phyloP scores from a whole-genome alignment of 1,284 basidiomycete species.

The Anthracocystis setariae region DNA sequence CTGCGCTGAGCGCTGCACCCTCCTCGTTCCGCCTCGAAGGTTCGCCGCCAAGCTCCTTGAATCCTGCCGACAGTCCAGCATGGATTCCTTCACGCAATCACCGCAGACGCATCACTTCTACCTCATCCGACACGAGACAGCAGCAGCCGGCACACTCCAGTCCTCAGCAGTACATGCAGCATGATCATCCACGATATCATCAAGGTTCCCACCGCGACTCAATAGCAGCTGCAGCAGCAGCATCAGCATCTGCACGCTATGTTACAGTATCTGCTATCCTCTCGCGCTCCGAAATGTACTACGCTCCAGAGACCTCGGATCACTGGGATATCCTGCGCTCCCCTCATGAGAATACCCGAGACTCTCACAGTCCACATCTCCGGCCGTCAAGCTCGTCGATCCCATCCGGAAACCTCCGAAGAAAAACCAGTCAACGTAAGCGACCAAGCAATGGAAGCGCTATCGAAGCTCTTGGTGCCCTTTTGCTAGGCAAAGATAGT shows the following conservation, averaged over 20 bases:
- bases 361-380: background rate
- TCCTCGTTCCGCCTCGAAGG: slow-evolving; percentile 33
- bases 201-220: too few relatives aligned
- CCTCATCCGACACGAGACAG: background rate
- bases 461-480: slow-evolving; percentile 61
- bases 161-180: too few relatives aligned
- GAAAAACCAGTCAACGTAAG: slow-evolving; percentile 25
- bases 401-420: slow-evolving; percentile 9
- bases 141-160: background rate
- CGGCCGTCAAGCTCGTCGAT: slow-evolving; percentile 5
- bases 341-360: slow-evolving; percentile 7
- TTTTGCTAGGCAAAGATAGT: slow-evolving; percentile 57
- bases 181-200: too few relatives aligned
- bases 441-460: slow-evolving; percentile 60
- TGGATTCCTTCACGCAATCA: background rate
- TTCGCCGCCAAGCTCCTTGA: slow-evolving; percentile 26
- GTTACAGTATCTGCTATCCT: slow-evolving; percentile 60
- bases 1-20: slow-evolving; percentile 24
- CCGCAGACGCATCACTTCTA: background rate
- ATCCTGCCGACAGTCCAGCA: background rate
- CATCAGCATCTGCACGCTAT: slow-evolving; percentile 33
- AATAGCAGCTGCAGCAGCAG: background rate
- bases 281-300: slow-evolving; percentile 54
- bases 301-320: slow-evolving; percentile 25
- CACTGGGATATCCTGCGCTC: slow-evolving; percentile 35